Base-by-base conservation (phyloP, 495 filamentous ascomycete genomes). In the Neurospora hispaniola region DNA sequence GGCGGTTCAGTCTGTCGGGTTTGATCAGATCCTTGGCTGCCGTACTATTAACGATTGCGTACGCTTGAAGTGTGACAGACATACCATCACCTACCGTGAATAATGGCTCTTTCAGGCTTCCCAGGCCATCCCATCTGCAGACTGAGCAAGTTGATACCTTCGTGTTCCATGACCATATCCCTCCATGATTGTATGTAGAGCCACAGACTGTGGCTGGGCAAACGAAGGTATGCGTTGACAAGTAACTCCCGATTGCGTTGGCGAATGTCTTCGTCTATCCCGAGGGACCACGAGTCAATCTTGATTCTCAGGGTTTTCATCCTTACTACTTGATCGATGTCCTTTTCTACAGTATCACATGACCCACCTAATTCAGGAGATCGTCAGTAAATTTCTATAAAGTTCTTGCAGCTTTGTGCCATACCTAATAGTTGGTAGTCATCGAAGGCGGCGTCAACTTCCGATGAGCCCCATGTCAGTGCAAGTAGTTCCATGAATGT, bases 271-370 rank as follows among this genome's bases (percentile, higher is more conserved):
- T 78, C 77, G 23, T 76, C 73, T 4, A 77, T 43, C 5, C 80
- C 78, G 4, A 62, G 18, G 3, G 77, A 78, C 71, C 71, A 75
- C 14, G 71, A 62, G 70, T 80, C 79, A 35, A 78, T 72, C 59
- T 79, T 77, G 46, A 80, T 66, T 39, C 78, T 42, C 31, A 74
- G 71, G 12, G 8, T 59, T 69, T 72, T 70, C 75, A 80, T 76
- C 41, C 66, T 38, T n/a, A 39, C 1, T 1, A 44, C 71, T 23
- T 78, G 72, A 1, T 72, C 23, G 4, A 72, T 9, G 54, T 78
- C 78, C 18, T 72, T 20, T 2, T 46, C 2, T 9, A 79, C 18
- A 1, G 71, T 72, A 6, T 74, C 44, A 41, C 27, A 7, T 38
- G 66, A 70, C 20, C 70, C 73, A 44, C 71, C 73, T 79, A 40